Evolutionary conservation across 2,329 filamentous ascomycete genomes (phyloP), one percentile per base, ranked within the genome.

Genomic region (Ophiostoma sp.): DNA sequence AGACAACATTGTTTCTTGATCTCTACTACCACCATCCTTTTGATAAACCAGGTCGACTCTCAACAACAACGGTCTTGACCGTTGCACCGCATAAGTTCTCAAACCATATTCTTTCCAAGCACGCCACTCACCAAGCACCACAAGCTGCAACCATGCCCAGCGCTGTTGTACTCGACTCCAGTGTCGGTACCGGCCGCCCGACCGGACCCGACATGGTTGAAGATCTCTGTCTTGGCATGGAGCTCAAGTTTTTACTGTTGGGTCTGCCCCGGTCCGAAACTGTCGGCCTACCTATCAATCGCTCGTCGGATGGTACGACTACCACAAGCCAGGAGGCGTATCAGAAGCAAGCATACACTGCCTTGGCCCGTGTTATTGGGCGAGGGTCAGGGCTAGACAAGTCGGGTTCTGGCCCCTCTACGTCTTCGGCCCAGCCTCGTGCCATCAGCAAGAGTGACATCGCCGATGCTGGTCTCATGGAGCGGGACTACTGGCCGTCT

Each of bases 401-500:
- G 33, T 5, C 19, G 22, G 50, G 2, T n/a, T 15, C 64, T 19
- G 3, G 36, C 22, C 36, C 17, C 31, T 7, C 1, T 11, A 45
- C 33, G 17, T 22, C 48, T 6, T 19, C 33, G 4, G 17, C 48
- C 7, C 71, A 68, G 17, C 73, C 55, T 15, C 64, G 59, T 3
- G 81, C 81, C 12, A 76, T 80, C 17, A 80, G 80, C 52, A 74
- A 76, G 33, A 71, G 77, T 28, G 77, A 80, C 2, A 78, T 82
- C 55, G 55, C 76, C 8, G 61, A 73, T 9, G 57, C 63, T 9
- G 75, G 76, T 2, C 63, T 71, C 11, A 73, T 77, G 6, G 81
- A 82, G 71, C 75, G 76, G 22, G 77, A 82, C 28, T 82, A 78
- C 70, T 83, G 81, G 82, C 74, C 74, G n/a, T 78, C 79, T 1